Evolutionary conservation across 306 rosid species (phyloP), one percentile per base, ranked within the genome.

Genomic region (Vigna angularis): DNA sequence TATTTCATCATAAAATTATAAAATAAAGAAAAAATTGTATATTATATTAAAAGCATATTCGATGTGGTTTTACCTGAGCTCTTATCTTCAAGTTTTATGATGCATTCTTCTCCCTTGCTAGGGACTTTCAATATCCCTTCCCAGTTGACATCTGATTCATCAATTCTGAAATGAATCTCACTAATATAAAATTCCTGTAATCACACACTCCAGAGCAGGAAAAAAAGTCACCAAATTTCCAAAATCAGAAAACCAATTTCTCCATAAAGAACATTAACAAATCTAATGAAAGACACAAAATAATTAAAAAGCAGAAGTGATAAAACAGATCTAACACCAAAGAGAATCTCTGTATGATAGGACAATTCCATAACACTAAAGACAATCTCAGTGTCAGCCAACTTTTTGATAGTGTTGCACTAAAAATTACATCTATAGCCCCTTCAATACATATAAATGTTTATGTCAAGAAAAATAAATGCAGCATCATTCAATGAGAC

Each of bases 141-240:
- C 99, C 99, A 95, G 85, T 95, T 95, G 64, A 93, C 99, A 93
- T 95, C 97, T 98, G 98, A 95, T 66, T 95, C 99, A 86, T 95
- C 99, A 75, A 98, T 98, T 96, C 99, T 91, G 84, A 66, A 85
- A 88, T 59, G 58, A 81, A 88, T 69, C 82, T 86, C 75, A 48
- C n/a, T 68, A 17, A 66, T 51, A 45, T 82, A 75, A 83, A 79
- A 77, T 78, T 48, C 14, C 77, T 67, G 42, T 17, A 71, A n/a
- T 58, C n/a, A 18, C 62, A 78, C 79, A 49, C 75, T 42, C 28
- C 14, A 20, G 22, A 72, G 52, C 72, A 50, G 15, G 15, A 22
- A 51, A 44, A 55, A 9, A 42, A 56, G 32, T 57, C 47, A 48
- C 36, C 18, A 78, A 72, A 78, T 18, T 8, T 24, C 9, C 34